Conservation (phyloP, 495 filamentous ascomycete species). For the Pyrenula aspistea region DNA sequence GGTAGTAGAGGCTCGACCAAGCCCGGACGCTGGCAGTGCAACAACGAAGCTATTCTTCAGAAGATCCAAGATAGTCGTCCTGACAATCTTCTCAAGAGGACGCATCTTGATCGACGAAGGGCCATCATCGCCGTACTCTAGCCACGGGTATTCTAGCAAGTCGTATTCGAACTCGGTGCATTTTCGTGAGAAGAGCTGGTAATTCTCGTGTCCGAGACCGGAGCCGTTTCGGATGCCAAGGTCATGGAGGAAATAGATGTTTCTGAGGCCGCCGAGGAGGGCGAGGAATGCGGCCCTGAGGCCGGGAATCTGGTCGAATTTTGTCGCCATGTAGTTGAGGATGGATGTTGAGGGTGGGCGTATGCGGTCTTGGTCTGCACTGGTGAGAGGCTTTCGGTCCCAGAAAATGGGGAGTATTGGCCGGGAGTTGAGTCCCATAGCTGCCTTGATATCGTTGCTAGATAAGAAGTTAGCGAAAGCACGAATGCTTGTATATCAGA, state of each 20-base stretch:
- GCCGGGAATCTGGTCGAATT: slow-evolving; percentile 14
- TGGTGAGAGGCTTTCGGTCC: slow-evolving; percentile 15
- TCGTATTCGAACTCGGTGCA: slow-evolving; percentile 20
- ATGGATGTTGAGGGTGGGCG: slow-evolving; percentile 14
- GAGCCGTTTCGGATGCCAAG: slow-evolving; percentile 2
- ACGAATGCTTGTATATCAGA: background rate
- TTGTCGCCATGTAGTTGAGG: slow-evolving; percentile 12
- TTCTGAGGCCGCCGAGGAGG: slow-evolving; percentile 14
- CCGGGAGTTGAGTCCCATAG: slow-evolving; percentile 19
- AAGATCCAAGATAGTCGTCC: slow-evolving; percentile 19
- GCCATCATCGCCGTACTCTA: background rate
- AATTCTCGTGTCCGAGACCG: slow-evolving; percentile 6
- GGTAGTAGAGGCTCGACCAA: slow-evolving; percentile 25
- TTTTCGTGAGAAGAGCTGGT: slow-evolving; percentile 21
- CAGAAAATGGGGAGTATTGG: slow-evolving; percentile 26
- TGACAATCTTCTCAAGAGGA: slow-evolving; percentile 18
- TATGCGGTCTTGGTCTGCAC: slow-evolving; percentile 16
- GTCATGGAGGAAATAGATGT: slow-evolving; percentile 14
- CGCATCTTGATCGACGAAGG: slow-evolving; percentile 5
- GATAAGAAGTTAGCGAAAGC: background rate
- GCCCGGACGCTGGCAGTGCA: slow-evolving; percentile 18
- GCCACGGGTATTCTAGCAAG: slow-evolving; percentile 22
- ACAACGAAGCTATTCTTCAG: slow-evolving; percentile 23
- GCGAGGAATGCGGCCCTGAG: slow-evolving; percentile 14
- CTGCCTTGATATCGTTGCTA: slow-evolving; percentile 23